phyloP scores from a whole-genome alignment of 1,284 basidiomycete species.

The Rhodotorula sp. region DNA sequence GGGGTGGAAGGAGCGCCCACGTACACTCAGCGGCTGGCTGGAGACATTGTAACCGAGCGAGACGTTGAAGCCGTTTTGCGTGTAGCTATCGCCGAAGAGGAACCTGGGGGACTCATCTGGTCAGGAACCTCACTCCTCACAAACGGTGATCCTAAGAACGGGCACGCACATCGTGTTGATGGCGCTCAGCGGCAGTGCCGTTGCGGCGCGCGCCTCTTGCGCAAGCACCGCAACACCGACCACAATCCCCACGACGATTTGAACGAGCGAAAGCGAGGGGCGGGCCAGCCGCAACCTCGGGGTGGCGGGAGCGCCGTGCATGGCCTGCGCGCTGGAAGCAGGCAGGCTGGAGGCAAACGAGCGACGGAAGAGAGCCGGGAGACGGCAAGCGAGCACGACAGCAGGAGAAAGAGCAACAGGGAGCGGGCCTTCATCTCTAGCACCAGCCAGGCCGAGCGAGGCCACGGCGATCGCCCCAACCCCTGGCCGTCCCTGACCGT shows the following conservation, averaged over 20 bases:
- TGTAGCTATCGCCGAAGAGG: slow-evolving; percentile 18
- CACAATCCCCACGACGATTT: not conserved
- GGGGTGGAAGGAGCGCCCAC: too few species aligned
- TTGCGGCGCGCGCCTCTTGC: not conserved
- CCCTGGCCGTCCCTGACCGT: not conserved
- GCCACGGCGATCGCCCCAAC: not conserved
- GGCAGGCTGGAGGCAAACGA: not conserved
- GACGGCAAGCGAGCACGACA: not conserved
- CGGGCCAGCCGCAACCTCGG: not conserved
- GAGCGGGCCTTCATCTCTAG: too few species aligned
- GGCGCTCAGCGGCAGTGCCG: not conserved
- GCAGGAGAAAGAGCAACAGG: not conserved
- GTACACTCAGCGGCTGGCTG: not conserved
- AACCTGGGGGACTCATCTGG: slow-evolving; percentile 1
- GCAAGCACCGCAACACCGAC: not conserved
- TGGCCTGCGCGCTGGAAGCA: not conserved
- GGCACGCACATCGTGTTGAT: slow-evolving; percentile 2
- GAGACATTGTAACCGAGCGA: not conserved
- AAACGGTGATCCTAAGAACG: too few species aligned
- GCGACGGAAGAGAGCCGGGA: not conserved
- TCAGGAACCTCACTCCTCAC: not conserved
- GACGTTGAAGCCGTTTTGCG: not conserved
- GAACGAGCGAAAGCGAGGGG: not conserved
- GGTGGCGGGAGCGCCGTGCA: not conserved
- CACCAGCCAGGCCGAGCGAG: too few species aligned